Evolutionary conservation across 495 filamentous ascomycete genomes (phyloP).

Genomic region (Baudoinia panamericana): DNA sequence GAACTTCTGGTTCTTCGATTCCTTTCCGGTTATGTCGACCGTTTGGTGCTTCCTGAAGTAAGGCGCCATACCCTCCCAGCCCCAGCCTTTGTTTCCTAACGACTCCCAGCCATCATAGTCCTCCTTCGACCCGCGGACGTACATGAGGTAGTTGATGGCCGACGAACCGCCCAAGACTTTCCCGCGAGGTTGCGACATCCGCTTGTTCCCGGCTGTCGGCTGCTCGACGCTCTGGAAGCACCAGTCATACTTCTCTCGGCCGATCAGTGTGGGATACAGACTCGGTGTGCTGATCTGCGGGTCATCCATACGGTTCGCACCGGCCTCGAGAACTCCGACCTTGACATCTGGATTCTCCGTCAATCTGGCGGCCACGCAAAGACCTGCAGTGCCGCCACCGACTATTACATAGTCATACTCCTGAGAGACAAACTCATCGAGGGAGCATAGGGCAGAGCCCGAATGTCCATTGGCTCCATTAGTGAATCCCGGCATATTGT

Average conservation of each 20-base stretch:
- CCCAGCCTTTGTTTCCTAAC: conserved; percentile 15
- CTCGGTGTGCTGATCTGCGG: conserved; percentile 18
- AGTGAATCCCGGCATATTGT: conserved; percentile 3
- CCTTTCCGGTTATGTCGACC: conserved; percentile 10
- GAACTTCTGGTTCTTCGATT: conserved; percentile 5
- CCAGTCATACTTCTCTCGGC: conserved; percentile 21
- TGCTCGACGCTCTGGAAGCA: conserved; percentile 12
- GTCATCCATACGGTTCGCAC: conserved; percentile 19
- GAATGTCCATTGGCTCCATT: conserved; percentile 12
- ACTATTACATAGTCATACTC: conserved; percentile 21
- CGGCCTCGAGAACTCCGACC: conserved; percentile 22
- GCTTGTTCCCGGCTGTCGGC: conserved; percentile 9
- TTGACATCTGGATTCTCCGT: conserved; percentile 20
- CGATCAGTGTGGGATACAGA: conserved; percentile 18
- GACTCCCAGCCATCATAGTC: conserved; percentile 23
- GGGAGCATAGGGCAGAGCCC: conserved; percentile 13
- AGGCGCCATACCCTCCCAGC: conserved; percentile 12
- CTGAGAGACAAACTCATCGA: conserved; percentile 14
- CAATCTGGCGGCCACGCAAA: conserved; percentile 20
- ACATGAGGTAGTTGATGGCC: conserved; percentile 21
- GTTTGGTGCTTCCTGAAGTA: conserved; percentile 23
- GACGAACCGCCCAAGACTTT: conserved; percentile 17
- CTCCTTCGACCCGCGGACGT: conserved; percentile 16
- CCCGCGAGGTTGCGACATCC: conserved; percentile 17
- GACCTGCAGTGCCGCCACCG: conserved; percentile 23